Evolutionary conservation across 108 stramenopile genomes (phyloP).

Genomic region (Skeletonema potamos): DNA sequence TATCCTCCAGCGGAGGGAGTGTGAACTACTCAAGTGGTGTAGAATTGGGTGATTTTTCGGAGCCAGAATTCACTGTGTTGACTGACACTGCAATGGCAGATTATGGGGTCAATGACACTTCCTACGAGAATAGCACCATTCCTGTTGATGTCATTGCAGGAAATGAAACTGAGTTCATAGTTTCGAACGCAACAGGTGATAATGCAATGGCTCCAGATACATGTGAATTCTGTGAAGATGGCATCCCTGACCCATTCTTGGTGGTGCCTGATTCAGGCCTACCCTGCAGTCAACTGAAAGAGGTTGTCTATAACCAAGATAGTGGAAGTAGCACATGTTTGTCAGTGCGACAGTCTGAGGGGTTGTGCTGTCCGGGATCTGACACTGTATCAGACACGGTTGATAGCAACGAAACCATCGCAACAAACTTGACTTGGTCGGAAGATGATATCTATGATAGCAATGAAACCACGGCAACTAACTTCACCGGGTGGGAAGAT

Average conservation of each 20-base stretch:
- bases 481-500: not conserved
- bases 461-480: not conserved
- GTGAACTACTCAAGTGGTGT: not conserved
- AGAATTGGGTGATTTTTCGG: not conserved
- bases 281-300: not conserved
- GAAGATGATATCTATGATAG: not conserved
- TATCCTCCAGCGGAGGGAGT: not conserved
- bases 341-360: not conserved
- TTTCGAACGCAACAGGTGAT: not conserved
- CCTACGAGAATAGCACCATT: not conserved
- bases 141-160: not conserved
- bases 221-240: not conserved
- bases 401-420: not conserved
- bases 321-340: not conserved
- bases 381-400: not conserved
- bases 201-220: not conserved
- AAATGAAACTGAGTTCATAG: not conserved
- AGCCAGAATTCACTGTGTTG: not conserved
- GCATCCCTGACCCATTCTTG: not conserved
- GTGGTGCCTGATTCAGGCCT: not conserved
- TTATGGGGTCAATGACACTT: not conserved
- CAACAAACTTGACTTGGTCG: not conserved
- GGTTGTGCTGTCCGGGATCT: not conserved
- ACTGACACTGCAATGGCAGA: not conserved
- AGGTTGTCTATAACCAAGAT: not conserved